phyloP scores from a whole-genome alignment of 2,329 filamentous ascomycete species.

The Pestalotiopsis sp. region DNA sequence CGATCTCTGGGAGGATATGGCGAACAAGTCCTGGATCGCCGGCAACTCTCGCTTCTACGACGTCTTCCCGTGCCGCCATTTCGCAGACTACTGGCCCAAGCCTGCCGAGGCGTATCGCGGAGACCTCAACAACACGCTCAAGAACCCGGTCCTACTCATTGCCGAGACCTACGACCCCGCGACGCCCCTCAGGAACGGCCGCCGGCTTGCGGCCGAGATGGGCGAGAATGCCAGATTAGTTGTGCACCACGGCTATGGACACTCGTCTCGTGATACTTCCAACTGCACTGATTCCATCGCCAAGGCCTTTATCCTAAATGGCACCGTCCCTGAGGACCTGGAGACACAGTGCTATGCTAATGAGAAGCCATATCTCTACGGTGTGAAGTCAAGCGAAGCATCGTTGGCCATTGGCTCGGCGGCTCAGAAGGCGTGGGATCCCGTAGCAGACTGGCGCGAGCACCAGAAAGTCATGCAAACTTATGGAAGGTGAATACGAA shows the following conservation, averaged over 20 bases:
- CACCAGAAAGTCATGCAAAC: not conserved
- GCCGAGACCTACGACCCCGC: conserved; percentile 54
- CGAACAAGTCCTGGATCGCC: conserved; percentile 45
- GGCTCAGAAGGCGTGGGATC: not conserved
- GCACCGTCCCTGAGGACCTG: conserved; percentile 39
- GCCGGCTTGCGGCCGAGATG: conserved; percentile 47
- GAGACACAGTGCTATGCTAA: conserved; percentile 51
- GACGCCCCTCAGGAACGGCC: conserved; percentile 51
- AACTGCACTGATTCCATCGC: conserved; percentile 47
- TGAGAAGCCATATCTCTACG: conserved; percentile 50
- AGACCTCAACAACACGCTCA: conserved; percentile 45
- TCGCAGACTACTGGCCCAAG: conserved; percentile 45
- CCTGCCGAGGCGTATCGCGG: conserved; percentile 51
- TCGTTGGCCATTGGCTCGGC: not conserved
- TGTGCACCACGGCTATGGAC: conserved; percentile 53
- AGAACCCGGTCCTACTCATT: conserved; percentile 48
- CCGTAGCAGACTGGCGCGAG: conserved; percentile 1
- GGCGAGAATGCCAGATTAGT: conserved; percentile 50
- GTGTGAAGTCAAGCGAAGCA: conserved; percentile 19
- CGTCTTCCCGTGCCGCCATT: conserved; percentile 51
- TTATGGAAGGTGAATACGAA: not conserved
- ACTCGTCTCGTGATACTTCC: conserved; percentile 48
- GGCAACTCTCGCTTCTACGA: conserved; percentile 49
- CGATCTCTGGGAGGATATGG: conserved; percentile 51
- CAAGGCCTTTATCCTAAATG: conserved; percentile 43